A percentile compares a stretch with the other conserved stretches of the same genome.
Evolutionary conservation across 129 eudicot species (phyloP).

Genomic region (Flaveria sonorensis): DNA sequence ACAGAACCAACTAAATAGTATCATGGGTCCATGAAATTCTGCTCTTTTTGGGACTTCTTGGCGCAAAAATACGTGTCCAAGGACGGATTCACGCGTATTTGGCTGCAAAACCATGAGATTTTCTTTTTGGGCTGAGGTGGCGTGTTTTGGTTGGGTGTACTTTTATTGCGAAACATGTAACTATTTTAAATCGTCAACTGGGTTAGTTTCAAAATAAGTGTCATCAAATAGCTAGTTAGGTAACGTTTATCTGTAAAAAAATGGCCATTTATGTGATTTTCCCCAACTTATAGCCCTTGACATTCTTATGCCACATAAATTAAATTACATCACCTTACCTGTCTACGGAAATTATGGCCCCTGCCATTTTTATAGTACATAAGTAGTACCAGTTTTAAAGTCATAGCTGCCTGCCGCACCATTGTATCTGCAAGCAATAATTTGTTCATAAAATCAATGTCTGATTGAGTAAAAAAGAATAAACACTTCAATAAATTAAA

Average conservation of each 20-base stretch:
- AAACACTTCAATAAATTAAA: neutral
- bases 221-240: neutral
- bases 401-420: constrained; percentile 80
- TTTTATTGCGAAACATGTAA: neutral
- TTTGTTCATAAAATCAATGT: constrained; percentile 11
- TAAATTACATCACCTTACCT: constrained; percentile 43
- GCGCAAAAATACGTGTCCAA: neutral
- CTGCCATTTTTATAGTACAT: constrained; percentile 78
- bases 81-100: neutral
- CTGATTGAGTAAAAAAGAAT: neutral
- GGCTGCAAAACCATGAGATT: neutral
- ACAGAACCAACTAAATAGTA: neutral
- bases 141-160: neutral
- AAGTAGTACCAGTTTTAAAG: constrained; percentile 57
- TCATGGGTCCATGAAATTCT: neutral
- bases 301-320: constrained; percentile 6
- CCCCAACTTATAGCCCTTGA: neutral
- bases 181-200: neutral
- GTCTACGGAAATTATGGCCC: constrained; percentile 81
- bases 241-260: neutral
- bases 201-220: neutral
- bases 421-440: constrained; percentile 58
- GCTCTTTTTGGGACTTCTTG: neutral
- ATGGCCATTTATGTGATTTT: neutral
- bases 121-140: neutral